Conservation (phyloP, 2,329 filamentous ascomycete species). For the Xylariomycetidae sp. region DNA sequence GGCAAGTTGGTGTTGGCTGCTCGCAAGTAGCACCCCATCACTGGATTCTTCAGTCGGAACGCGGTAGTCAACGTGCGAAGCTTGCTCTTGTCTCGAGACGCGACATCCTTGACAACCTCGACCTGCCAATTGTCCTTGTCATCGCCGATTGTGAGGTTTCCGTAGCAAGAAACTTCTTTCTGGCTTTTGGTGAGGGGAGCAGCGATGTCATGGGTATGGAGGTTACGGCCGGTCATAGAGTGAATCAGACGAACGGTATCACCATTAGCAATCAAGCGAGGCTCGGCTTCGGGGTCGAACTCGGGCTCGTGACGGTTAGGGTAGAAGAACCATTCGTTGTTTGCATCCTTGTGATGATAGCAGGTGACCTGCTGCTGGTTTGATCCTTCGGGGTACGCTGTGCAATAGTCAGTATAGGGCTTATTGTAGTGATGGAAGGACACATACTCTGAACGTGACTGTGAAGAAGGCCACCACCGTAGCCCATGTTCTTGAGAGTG, state of each 20-base stretch:
- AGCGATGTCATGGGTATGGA: conserved; percentile 87
- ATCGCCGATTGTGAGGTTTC: conserved; percentile 90
- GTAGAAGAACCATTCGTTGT: conserved; percentile 99
- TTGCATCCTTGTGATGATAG: conserved; percentile 99
- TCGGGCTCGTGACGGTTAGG: conserved; percentile 75
- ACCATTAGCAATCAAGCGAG: conserved; percentile 72
- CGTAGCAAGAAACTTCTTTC: conserved; percentile 91
- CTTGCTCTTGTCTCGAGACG: conserved; percentile 76
- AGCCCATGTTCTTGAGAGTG: conserved; percentile 99
- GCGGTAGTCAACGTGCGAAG: conserved; percentile 88
- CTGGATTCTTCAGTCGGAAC: conserved; percentile 79
- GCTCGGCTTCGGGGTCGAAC: conserved; percentile 64
- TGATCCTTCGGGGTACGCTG: conserved; percentile 82
- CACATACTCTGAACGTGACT: conserved; percentile 78
- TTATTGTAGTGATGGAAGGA: neutral
- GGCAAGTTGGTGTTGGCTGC: conserved; percentile 94
- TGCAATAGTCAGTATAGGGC: conserved; percentile 9
- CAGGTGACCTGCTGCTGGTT: conserved; percentile 95
- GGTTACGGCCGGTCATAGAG: conserved; percentile 89
- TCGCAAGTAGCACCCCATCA: conserved; percentile 85
- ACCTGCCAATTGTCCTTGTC: conserved; percentile 97
- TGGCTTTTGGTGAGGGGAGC: conserved; percentile 87
- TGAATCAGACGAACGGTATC: conserved; percentile 83
- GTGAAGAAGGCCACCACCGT: conserved; percentile 91
- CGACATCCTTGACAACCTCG: conserved; percentile 85